Evolutionary conservation across 352 stramenopile species (phyloP).

Genomic region (Proteromonas lacertae): DNA sequence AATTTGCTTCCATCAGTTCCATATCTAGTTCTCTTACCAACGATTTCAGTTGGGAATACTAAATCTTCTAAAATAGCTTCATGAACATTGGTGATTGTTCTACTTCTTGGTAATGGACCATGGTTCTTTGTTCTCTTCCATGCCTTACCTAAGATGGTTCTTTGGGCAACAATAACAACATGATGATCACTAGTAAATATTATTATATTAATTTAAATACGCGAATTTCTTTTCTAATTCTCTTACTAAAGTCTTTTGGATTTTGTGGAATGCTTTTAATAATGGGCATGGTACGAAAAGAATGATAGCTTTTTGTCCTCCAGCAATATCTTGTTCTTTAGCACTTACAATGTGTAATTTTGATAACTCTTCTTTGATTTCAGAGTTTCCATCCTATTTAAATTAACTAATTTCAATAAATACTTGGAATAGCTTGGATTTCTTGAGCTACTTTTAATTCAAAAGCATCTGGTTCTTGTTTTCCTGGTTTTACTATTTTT

Average conservation of each 20-base stretch:
- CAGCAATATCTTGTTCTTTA: slow-evolving; percentile 81
- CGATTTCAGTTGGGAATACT: slow-evolving; percentile 95
- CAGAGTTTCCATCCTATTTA: slow-evolving; percentile 43
- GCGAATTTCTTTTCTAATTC: slow-evolving; percentile 28
- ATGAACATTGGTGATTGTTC: slow-evolving; percentile 89
- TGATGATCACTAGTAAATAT: slow-evolving; percentile 30
- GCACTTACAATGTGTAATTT: slow-evolving; percentile 91
- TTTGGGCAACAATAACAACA: slow-evolving; percentile 92
- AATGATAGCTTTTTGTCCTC: slow-evolving; percentile 61
- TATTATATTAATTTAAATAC: background rate
- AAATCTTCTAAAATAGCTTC: slow-evolving; percentile 96
- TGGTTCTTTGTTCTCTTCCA: slow-evolving; percentile 63
- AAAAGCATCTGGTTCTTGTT: slow-evolving; percentile 31
- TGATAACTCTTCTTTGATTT: slow-evolving; percentile 87
- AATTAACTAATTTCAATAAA: background rate
- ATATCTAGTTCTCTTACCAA: slow-evolving; percentile 90
- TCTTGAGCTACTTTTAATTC: slow-evolving; percentile 31
- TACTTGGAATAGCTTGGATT: slow-evolving; percentile 9
- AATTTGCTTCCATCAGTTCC: slow-evolving; percentile 82
- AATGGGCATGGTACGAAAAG: slow-evolving; percentile 94
- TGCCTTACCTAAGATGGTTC: slow-evolving; percentile 89
- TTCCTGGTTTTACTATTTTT: slow-evolving; percentile 14
- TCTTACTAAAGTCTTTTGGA: slow-evolving; percentile 78
- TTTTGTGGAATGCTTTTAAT: slow-evolving; percentile 88
- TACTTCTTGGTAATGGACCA: slow-evolving; percentile 63